A percentile compares a stretch with the other conserved stretches of the same genome.
Evolutionary conservation across 2,329 filamentous ascomycete species (phyloP).

Genomic region (Neurospora sp.): DNA sequence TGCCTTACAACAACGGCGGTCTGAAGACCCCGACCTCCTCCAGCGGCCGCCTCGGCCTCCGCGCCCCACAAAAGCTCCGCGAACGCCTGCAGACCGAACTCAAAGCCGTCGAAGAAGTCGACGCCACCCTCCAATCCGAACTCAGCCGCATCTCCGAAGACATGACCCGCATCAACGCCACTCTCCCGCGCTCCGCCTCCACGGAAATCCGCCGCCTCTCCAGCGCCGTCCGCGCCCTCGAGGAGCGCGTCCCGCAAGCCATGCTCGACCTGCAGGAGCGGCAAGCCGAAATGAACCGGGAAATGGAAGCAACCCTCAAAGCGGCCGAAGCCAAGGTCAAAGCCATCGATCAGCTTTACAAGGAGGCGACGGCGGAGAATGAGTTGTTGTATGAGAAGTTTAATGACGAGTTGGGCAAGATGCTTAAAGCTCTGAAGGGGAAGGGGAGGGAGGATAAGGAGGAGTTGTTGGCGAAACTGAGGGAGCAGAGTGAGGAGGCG

Average conservation of each 20-base stretch:
- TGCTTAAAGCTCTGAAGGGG: slow-evolving; percentile 63
- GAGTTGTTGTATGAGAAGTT: slow-evolving; percentile 87
- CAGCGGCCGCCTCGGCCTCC: slow-evolving; percentile 51
- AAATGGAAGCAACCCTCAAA: slow-evolving; percentile 61
- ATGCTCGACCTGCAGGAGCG: slow-evolving; percentile 50
- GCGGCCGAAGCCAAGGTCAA: slow-evolving; percentile 70
- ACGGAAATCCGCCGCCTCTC: slow-evolving; percentile 39
- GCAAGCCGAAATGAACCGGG: slow-evolving; percentile 54
- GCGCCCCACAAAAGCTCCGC: slow-evolving; percentile 65
- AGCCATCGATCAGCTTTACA: slow-evolving; percentile 79
- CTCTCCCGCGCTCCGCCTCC: slow-evolving; percentile 25
- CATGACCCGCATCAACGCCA: slow-evolving; percentile 49
- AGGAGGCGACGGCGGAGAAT: slow-evolving; percentile 81
- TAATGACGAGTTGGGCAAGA: slow-evolving; percentile 80
- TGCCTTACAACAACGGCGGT: slow-evolving; percentile 28
- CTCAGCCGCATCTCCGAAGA: slow-evolving; percentile 73
- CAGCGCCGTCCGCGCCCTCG: slow-evolving; percentile 53
- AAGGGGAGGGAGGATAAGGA: slow-evolving; percentile 69
- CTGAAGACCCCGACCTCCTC: slow-evolving; percentile 21
- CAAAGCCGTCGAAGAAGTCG: slow-evolving; percentile 58
- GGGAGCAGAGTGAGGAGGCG: slow-evolving; percentile 67
- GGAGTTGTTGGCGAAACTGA: slow-evolving; percentile 61
- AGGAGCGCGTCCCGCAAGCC: slow-evolving; percentile 52
- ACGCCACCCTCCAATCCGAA: slow-evolving; percentile 62
- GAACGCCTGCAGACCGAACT: slow-evolving; percentile 81